phyloP scores from a whole-genome alignment of 352 stramenopile species.

The Sclerospora graminicola region DNA sequence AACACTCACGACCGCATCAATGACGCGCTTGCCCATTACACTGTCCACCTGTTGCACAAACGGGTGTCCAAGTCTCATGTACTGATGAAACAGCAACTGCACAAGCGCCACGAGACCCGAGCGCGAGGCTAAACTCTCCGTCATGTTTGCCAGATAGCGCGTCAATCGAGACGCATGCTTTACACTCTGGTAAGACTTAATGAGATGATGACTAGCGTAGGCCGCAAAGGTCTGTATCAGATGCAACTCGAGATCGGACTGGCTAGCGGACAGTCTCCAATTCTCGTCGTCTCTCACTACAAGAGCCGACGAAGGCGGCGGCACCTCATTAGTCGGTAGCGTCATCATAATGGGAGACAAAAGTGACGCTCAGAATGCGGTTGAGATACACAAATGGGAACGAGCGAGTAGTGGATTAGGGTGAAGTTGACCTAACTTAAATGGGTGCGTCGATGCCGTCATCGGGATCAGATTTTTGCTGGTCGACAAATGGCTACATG shows the following conservation, averaged over 20 bases:
- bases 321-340: constrained; percentile 18
- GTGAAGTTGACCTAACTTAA: neutral
- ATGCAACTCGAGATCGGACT: constrained; percentile 49
- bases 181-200: constrained; percentile 30
- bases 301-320: constrained; percentile 8
- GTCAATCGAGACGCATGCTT: constrained; percentile 44
- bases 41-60: constrained; percentile 46
- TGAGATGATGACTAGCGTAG: constrained; percentile 27
- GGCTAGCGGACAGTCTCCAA: constrained; percentile 2
- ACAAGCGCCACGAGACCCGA: constrained; percentile 31
- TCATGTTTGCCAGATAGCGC: constrained; percentile 33
- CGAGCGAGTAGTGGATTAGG: constrained; percentile 3
- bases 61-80: constrained; percentile 39
- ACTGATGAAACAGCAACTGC: constrained; percentile 41
- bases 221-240: constrained; percentile 43
- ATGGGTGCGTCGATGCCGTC: constrained; percentile 7
- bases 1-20: constrained; percentile 40
- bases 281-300: constrained; percentile 2
- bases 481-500: constrained; percentile 13
- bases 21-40: constrained; percentile 45
- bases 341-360: constrained; percentile 13
- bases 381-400: neutral
- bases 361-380: constrained; percentile 1
- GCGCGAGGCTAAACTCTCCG: constrained; percentile 35
- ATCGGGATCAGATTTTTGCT: constrained; percentile 1